phyloP scores from a whole-genome alignment of 169 alveolate genomes.

The Plasmodium malariae region DNA sequence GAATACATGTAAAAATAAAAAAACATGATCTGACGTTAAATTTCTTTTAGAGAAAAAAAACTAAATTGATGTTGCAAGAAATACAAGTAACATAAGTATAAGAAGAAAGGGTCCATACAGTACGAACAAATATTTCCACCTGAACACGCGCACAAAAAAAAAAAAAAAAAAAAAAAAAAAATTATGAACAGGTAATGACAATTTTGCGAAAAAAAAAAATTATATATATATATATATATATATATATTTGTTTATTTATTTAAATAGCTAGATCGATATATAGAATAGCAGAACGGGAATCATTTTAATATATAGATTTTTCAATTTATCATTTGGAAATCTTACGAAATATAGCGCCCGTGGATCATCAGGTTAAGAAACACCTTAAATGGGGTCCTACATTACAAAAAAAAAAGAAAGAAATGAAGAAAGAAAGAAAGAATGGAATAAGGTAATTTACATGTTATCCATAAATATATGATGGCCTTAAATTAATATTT shows the following conservation, averaged over 20 bases:
- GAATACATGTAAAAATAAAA: too few relatives aligned
- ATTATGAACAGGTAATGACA: constrained; percentile 2
- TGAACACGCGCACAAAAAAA: background rate
- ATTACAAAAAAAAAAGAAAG: background rate
- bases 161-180: background rate
- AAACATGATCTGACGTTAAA: too few relatives aligned
- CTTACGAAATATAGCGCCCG: constrained; percentile 59
- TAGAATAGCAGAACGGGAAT: background rate
- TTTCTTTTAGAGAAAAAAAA: too few relatives aligned
- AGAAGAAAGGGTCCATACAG: constrained; percentile 38
- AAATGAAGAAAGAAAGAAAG: background rate
- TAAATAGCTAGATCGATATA: too few relatives aligned
- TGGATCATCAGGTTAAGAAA: constrained; percentile 19
- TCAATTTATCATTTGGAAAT: background rate
- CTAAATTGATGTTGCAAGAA: constrained; percentile 17
- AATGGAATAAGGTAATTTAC: background rate
- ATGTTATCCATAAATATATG: background rate
- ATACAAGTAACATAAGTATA: constrained; percentile 28
- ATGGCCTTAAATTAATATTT: too few relatives aligned
- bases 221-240: too few relatives aligned
- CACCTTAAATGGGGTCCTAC: constrained; percentile 60
- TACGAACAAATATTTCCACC: constrained; percentile 50
- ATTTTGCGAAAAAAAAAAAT: background rate
- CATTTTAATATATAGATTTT: background rate
- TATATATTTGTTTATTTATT: too few relatives aligned